Evolutionary conservation across 768 basidiomycete species (phyloP).

Genomic region (Tulasnella sp.): DNA sequence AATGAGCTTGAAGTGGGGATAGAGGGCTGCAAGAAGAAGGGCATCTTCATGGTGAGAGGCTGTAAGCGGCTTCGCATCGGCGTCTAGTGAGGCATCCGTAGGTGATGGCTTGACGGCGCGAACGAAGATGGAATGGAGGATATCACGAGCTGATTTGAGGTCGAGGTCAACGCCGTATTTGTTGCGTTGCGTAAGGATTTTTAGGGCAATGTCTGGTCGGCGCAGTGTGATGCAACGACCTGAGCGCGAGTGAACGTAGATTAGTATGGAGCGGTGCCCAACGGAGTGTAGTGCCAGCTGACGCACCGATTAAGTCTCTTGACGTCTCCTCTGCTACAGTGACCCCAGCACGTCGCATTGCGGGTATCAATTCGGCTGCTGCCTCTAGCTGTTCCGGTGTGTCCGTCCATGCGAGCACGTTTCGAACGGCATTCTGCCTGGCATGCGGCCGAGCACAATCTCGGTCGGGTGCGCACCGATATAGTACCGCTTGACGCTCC

Average conservation of each 20-base stretch:
- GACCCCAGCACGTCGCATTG: slow-evolving; percentile 4
- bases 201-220: slow-evolving; percentile 5
- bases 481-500: not conserved
- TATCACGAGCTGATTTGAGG: slow-evolving; percentile 4
- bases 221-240: slow-evolving; percentile 4
- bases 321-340: not conserved
- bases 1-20: slow-evolving; percentile 1
- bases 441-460: not conserved
- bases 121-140: slow-evolving; percentile 7
- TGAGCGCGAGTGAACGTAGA: too few relatives aligned
- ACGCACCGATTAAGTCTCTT: slow-evolving; percentile 3
- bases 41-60: slow-evolving; percentile 5
- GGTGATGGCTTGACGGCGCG: not conserved
- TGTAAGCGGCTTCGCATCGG: not conserved
- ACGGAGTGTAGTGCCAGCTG: not conserved
- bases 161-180: slow-evolving; percentile 9
- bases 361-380: not conserved
- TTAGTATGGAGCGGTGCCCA: not conserved
- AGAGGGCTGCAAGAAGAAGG: slow-evolving; percentile 1
- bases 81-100: not conserved
- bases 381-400: not conserved
- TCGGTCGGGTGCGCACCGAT: not conserved
- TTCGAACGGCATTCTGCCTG: slow-evolving; percentile 2
- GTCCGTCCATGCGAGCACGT: not conserved
- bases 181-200: not conserved